phyloP scores from a whole-genome alignment of 352 stramenopile species.

The Phytophthora syringae region DNA sequence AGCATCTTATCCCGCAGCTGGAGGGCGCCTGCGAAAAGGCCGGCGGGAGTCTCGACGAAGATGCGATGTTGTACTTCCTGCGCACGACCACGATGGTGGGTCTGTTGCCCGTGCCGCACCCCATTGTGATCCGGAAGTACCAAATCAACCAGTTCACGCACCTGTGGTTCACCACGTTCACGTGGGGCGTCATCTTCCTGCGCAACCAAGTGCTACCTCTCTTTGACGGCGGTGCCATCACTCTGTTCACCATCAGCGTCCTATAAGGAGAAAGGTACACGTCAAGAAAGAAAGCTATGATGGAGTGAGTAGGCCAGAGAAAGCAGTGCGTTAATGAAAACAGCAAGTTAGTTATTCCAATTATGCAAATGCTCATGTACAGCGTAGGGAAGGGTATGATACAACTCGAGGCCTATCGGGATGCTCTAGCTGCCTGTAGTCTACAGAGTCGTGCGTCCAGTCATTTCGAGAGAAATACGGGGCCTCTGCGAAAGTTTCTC shows the following conservation, averaged over 20 bases:
- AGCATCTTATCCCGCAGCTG: conserved; percentile 93
- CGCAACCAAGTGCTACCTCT: conserved; percentile 96
- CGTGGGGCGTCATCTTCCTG: conserved; percentile 99
- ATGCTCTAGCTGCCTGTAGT: conserved; percentile 11
- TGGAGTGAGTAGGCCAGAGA: conserved; percentile 20
- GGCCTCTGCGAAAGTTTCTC: conserved; percentile 9
- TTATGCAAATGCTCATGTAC: conserved; percentile 15
- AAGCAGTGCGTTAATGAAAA: conserved; percentile 35
- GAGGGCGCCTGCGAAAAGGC: conserved; percentile 80
- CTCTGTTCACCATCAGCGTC: conserved; percentile 94
- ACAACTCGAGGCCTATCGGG: conserved; percentile 30
- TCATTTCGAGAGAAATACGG: conserved; percentile 14
- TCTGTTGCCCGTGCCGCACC: conserved; percentile 96
- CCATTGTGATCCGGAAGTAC: conserved; percentile 99
- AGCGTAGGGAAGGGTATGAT: conserved; percentile 22
- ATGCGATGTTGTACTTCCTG: conserved; percentile 96
- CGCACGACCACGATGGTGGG: conserved; percentile 98
- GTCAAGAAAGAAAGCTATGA: conserved; percentile 9
- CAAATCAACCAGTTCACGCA: conserved; percentile 99
- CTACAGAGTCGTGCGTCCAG: conserved; percentile 14
- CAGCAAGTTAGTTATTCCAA: conserved; percentile 36
- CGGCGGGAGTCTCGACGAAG: conserved; percentile 93
- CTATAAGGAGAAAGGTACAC: conserved; percentile 51
- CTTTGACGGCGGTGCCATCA: conserved; percentile 97
- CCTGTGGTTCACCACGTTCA: conserved; percentile 99